Conservation (phyloP, 305 asterid species). For the Ilex paraguariensis region DNA sequence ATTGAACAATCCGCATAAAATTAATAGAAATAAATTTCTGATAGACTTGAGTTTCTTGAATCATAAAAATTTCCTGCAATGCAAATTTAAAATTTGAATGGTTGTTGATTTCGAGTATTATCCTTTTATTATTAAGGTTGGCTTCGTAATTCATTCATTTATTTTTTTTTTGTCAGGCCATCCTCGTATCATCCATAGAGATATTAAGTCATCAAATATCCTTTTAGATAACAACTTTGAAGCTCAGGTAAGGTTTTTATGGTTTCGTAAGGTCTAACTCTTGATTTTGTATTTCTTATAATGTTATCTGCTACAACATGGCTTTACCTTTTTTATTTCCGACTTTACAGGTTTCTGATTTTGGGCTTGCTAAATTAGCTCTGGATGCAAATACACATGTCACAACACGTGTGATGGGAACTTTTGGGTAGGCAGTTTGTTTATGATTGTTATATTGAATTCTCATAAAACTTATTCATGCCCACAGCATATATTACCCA, state of each 20-base stretch:
- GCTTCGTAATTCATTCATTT: no score
- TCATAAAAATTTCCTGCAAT: background rate
- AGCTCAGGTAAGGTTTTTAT: conserved; percentile 58
- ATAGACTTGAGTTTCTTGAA: background rate
- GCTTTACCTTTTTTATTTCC: background rate
- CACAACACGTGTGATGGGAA: conserved; percentile 88
- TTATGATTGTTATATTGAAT: background rate
- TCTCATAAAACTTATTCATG: background rate
- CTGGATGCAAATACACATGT: conserved; percentile 71
- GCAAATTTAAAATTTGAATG: background rate
- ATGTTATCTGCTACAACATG: no score
- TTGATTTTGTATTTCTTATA: background rate
- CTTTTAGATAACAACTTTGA: conserved; percentile 80
- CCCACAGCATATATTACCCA: background rate
- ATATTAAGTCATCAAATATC: conserved; percentile 91
- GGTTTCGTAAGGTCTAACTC: background rate
- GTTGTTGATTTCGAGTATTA: background rate
- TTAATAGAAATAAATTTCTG: no score
- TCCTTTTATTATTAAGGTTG: background rate
- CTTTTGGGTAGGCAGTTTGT: conserved; percentile 67
- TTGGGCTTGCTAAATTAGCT: conserved; percentile 86
- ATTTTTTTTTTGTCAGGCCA: conserved; percentile 40
- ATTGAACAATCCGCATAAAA: no score
- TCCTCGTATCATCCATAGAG: conserved; percentile 95
- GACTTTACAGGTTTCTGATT: conserved; percentile 72